Conservation (phyloP, 2,329 filamentous ascomycete species). For the Fusarium incarnatum region DNA sequence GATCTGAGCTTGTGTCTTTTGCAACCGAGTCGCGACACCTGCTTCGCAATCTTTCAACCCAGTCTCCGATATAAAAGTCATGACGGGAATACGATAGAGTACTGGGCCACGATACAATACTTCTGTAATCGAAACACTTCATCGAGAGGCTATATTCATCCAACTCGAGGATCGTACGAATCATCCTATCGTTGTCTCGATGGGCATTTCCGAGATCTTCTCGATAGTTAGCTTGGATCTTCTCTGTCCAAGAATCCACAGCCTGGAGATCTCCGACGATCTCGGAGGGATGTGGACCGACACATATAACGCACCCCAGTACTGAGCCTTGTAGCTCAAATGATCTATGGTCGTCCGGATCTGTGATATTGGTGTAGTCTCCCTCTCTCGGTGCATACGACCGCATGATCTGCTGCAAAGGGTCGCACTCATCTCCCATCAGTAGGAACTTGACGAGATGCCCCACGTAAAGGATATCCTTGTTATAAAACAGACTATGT, state of each 20-base stretch:
- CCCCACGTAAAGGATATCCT: neutral
- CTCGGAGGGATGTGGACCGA: neutral
- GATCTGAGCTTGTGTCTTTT: too few species aligned
- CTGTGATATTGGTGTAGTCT: neutral
- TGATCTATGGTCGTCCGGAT: neutral
- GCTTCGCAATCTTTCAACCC: neutral
- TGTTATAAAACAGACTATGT: fast-evolving
- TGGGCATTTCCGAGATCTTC: neutral
- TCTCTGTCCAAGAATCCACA: neutral
- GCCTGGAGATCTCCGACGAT: neutral
- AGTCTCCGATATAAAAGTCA: too few species aligned
- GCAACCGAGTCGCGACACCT: too few species aligned
- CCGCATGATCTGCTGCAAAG: neutral
- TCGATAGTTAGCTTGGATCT: neutral
- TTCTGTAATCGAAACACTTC: neutral
- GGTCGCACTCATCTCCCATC: neutral
- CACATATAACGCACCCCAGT: neutral
- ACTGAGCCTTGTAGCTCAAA: neutral
- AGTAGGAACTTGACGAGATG: neutral
- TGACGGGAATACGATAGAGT: too few species aligned
- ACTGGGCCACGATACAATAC: too few species aligned
- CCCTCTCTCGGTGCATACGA: fast-evolving
- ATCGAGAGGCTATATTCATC: neutral
- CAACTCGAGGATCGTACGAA: neutral
- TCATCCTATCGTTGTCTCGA: neutral